Base-by-base conservation (phyloP, 768 basidiomycete species). In the Mycena galopus region DNA sequence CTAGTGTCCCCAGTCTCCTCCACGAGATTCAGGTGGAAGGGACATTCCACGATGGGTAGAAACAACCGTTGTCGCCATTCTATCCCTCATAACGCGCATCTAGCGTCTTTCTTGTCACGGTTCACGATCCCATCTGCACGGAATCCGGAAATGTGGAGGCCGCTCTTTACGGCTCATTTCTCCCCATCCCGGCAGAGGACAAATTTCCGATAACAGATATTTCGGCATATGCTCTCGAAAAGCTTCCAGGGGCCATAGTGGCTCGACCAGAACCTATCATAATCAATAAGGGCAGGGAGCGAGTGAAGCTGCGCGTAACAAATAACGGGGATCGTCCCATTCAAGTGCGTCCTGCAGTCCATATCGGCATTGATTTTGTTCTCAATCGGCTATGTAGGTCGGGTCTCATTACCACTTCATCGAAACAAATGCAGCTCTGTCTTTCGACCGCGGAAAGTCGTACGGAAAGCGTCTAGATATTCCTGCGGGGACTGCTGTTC, bases 371-470 rank as follows among this genome's bases (percentile, higher is more conserved):
- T 32, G 7, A 57, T 63, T 19, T 67, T 35, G 35, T 51, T 61
- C 35, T 69, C n/a, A 72, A 65, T 29, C 53, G 69, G 70, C 73
- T 56, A 72, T 33, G 19, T 69, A 96, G 93, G 89, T 98, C 67
- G 97, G 97, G 3, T 97, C 96, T 0, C 96, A 98, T 79, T 99
- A 97, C 82, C 95, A 93, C 72, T 98, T 99, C 82, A 87, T 94
- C 73, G 97, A 98, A 84, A 93, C 94, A 3, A 99, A 99, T 83
- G 81, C 89, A 5, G 84, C 87, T 0, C 88, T 99, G 11, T 84
- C 86, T 16, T 99, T 99, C 76, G 96, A 99, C 82, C 92, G 98
- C 30, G 82, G 81, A 6, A 87, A 90, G 69, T 90, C 96, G 0
- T 93, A 96, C 73, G 94, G 93, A 8, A 96, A 91, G 77, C 90